Base-by-base conservation (phyloP, 2,329 filamentous ascomycete genomes). In the Aspergillus uvarum region DNA sequence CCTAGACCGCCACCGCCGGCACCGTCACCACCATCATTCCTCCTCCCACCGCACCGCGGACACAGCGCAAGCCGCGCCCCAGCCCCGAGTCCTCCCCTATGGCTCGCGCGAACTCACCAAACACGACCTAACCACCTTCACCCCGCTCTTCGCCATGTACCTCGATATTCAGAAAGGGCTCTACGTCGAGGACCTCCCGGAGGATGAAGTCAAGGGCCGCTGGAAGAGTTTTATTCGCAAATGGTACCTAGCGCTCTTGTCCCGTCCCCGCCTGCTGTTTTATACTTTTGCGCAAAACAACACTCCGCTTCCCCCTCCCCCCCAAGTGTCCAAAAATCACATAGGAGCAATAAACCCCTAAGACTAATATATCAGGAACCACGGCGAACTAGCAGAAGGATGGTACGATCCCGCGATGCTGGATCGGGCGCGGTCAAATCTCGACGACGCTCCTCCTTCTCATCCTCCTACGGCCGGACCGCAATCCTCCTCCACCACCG, bases 201-300 rank as follows among this genome's bases (percentile, higher is more conserved):
- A 91, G 63, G 83, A 85, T n/a, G 93, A 97, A 73, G 77, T 87
- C 0, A 89, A 83, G 65, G 92, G 93, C 1, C 82, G 94, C 58
- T 99, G 94, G 92, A 96, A 96, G 82, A 94, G 92, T 73, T 99
- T 98, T 70, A 75, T 94, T 12, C 82, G 85, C 4, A 94, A 92
- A 81, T 99, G 95, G 94, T 89, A 83, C 62, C 31, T 35, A 35
- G 32, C 32, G 14, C 51, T 56, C 42, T 60, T 59, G 32, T 59
- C 44, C 56, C 51, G 51, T 26, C 19, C 29, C 24, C 51, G 12
- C 48, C 31, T 47, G 29, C 21, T 59, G 49, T 55, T 19, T 8
- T 29, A 29, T 29, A 29, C 26, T 29, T 21, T 47, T 47, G 32
- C 32, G 12, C 32, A 5, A 42, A 42, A 19, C 16, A 5, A 19